Evolutionary conservation across 192 early-diverging fungal species (phyloP), one percentile per base, ranked within the genome.

Genomic region (Helicostylum pulchrum): DNA sequence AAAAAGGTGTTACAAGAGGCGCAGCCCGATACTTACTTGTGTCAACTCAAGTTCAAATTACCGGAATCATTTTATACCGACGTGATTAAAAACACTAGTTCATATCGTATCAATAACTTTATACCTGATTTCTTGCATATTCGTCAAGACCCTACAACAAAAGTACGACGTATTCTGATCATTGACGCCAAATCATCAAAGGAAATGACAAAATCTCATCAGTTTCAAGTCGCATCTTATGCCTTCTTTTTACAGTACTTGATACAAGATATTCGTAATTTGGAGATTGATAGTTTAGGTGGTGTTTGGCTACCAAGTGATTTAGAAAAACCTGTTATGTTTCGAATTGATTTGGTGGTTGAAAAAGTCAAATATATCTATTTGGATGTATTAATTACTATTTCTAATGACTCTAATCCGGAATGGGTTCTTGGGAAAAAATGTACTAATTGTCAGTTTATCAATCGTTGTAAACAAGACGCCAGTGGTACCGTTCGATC

Each of bases 151-250:
- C 36, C 47, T 43, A 31, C 32, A 2, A 34, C 59, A 15, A 67
- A 67, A 15, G 19, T 8, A 20, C 17, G 54, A 56, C 2, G 10
- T 32, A 15, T 67, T 14, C 21, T 67, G 32, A 42, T 67, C 10
- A 51, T 52, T 17, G 66, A 67, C 44, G 66, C 66, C 0, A 67
- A 67, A 17, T 20, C 66, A 2, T 67, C 66, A 53, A 67, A 67
- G 17, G 32, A 11, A 14, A 31, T 59, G 26, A 31, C 44, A 14
- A 30, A 34, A 42, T 49, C 58, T 20, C 66, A 67, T 32, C 66
- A 61, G 57, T 67, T 67, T n/a, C 66, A 67, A 67, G 66, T 67
- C 8, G 66, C 66, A 11, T 34, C 66, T 10, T 67, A 67, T 39
- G 57, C 58, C 10, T 67, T 52, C 34, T 36, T 67, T 23, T 36